Conservation (phyloP, 805 yeast genomes). For the Kluyveromyces aestuarii region DNA sequence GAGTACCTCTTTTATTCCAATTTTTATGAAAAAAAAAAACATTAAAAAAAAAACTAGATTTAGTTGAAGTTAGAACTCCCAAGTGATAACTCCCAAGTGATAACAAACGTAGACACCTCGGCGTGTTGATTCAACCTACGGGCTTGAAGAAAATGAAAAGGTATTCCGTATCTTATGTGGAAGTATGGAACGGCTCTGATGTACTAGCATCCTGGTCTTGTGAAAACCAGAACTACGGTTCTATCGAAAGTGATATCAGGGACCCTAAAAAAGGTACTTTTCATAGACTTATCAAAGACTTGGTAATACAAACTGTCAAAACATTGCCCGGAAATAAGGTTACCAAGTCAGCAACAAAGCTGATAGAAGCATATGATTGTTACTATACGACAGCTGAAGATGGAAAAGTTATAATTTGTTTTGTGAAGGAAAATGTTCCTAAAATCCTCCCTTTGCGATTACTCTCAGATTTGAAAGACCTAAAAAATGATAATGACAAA, state of each 20-base stretch:
- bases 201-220: conserved; percentile 16
- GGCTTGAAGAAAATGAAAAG: neutral
- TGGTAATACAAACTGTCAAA: conserved; percentile 25
- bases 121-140: neutral
- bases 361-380: conserved; percentile 28
- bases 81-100: neutral
- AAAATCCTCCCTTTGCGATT: conserved; percentile 26
- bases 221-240: conserved; percentile 14
- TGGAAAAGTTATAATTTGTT: conserved; percentile 18
- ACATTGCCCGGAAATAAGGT: conserved; percentile 26
- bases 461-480: conserved; percentile 23
- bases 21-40: no score
- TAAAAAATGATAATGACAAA: conserved; percentile 14
- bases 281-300: conserved; percentile 20
- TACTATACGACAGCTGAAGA: conserved; percentile 21
- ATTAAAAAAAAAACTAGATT: neutral
- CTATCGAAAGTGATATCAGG: conserved; percentile 9
- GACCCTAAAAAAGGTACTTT: conserved; percentile 12
- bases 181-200: conserved; percentile 14
- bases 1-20: no score
- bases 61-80: neutral
- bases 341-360: conserved; percentile 22
- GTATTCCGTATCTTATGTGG: conserved; percentile 20
- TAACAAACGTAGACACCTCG: neutral
- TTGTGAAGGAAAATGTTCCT: conserved; percentile 19